phyloP scores from a whole-genome alignment of 352 stramenopile genomes.

The Ophiocytium majus region DNA sequence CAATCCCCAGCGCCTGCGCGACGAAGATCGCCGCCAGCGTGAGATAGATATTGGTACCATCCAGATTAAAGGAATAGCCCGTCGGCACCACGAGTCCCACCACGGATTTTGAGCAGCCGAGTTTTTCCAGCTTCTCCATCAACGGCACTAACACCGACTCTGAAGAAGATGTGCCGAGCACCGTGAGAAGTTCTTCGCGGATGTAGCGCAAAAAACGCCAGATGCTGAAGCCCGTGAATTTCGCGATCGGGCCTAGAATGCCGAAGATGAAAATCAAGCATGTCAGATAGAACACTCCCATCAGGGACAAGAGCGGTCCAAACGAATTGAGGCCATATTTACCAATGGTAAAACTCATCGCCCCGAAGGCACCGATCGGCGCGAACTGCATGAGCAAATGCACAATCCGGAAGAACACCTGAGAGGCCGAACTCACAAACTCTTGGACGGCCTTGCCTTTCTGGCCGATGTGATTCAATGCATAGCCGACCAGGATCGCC shows the following conservation, averaged over 20 bases:
- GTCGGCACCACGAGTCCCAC: background rate
- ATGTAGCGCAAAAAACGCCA: background rate
- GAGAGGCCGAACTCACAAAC: too few relatives aligned
- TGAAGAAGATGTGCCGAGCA: background rate
- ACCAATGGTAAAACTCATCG: too few relatives aligned
- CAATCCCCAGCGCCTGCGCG: background rate
- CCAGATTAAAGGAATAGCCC: conserved; percentile 14
- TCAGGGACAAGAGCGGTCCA: too few relatives aligned
- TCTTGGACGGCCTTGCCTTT: too few relatives aligned
- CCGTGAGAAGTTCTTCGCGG: background rate
- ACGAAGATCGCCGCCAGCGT: background rate
- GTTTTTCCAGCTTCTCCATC: conserved; percentile 2
- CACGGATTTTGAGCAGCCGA: background rate
- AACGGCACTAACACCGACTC: background rate
- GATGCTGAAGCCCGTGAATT: background rate
- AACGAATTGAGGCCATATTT: too few relatives aligned
- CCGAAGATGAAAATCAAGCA: conserved; percentile 1
- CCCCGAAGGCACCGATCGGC: too few relatives aligned
- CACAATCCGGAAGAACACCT: too few relatives aligned
- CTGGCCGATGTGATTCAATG: too few relatives aligned
- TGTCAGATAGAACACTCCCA: too few relatives aligned
- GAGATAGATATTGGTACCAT: background rate
- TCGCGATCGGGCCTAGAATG: background rate
- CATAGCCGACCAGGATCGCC: too few relatives aligned
- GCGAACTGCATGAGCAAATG: too few relatives aligned